Evolutionary conservation across 2,329 filamentous ascomycete genomes (phyloP), one percentile per base, ranked within the genome.

Genomic region (Pseudogymnoascus sp.): DNA sequence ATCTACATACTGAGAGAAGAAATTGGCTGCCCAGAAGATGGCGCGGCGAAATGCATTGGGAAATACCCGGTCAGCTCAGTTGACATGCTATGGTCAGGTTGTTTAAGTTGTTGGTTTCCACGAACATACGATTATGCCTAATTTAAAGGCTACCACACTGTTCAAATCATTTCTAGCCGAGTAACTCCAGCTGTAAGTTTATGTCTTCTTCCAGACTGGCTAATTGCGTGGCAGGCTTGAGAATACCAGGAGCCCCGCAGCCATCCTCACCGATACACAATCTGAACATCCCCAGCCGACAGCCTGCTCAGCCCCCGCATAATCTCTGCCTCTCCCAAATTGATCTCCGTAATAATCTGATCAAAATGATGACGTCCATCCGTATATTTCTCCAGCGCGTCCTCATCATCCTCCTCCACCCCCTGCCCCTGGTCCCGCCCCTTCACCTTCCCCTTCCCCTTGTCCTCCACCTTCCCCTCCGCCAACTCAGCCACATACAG

Each of bases 301-400:
- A 87, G 77, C 37, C 77, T 81, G 74, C 85, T 86, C 59, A 95
- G 75, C 73, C 82, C 85, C 38, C 85, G 84, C 76, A 91, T 81
- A 14, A 93, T 86, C 70, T 89, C 86, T 64, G 80, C 81, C 71
- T 93, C 88, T 6, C 84, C 84, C 72, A 91, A 72, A 66, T 88
- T 86, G 73, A 87, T 80, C 77, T 92, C 89, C 1, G 87, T 89
- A 71, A 90, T 90, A 67, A 93, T 91, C 79, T 93, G 87, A 76
- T 95, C 91, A 74, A 93, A 89, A 69, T 84, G 85, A 72, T 91
- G 89, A 67, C 82, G 82, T 0, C 90, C 91, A 74, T 93, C 89
- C 10, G 89, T 81, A 71, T 90, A 93, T 70, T 79, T 82, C 68
- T 87, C 80, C 72, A 93, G 70, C 24, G 63, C 74, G 63, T 79